Evolutionary conservation across 2,329 filamentous ascomycete species (phyloP).

Genomic region (Alternaria viburni): DNA sequence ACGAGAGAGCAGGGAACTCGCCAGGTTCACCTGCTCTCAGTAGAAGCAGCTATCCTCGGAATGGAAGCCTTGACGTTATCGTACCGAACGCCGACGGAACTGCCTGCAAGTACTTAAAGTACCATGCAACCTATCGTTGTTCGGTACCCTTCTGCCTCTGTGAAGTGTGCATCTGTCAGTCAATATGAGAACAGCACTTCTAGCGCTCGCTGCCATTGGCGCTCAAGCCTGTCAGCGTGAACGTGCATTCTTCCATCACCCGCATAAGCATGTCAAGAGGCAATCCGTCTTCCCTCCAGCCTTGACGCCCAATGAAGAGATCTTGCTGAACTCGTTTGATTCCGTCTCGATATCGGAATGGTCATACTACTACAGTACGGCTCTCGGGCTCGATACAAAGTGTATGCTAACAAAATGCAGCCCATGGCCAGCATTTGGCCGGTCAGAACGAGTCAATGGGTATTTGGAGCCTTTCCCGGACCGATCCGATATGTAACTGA

Average conservation of each 20-base stretch:
- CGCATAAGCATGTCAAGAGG: slow-evolving; percentile 34
- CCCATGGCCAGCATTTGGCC: slow-evolving; percentile 44
- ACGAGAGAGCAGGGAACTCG: slow-evolving; percentile 6
- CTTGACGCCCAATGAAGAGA: slow-evolving; percentile 46
- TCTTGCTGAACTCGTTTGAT: slow-evolving; percentile 51
- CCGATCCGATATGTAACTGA: background rate
- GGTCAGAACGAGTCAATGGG: slow-evolving; percentile 44
- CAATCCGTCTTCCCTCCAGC: slow-evolving; percentile 42
- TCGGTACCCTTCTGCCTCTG: slow-evolving; percentile 1
- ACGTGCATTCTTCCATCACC: slow-evolving; percentile 28
- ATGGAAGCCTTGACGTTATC: slow-evolving; percentile 29
- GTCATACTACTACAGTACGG: slow-evolving; percentile 48
- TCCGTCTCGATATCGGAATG: slow-evolving; percentile 48
- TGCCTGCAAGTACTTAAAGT: slow-evolving; percentile 20
- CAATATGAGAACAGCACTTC: slow-evolving; percentile 36
- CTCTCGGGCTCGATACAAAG: background rate
- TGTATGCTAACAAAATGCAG: slow-evolving; percentile 20
- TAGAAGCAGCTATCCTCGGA: slow-evolving; percentile 7
- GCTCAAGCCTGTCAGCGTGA: slow-evolving; percentile 45
- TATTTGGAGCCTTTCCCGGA: background rate
- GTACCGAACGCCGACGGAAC: background rate
- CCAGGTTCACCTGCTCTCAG: background rate
- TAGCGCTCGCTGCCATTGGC: slow-evolving; percentile 38
- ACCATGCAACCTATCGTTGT: background rate
- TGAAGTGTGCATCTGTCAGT: slow-evolving; percentile 1